Base-by-base conservation (phyloP, 495 filamentous ascomycete species). In the Penicillium coffeae region DNA sequence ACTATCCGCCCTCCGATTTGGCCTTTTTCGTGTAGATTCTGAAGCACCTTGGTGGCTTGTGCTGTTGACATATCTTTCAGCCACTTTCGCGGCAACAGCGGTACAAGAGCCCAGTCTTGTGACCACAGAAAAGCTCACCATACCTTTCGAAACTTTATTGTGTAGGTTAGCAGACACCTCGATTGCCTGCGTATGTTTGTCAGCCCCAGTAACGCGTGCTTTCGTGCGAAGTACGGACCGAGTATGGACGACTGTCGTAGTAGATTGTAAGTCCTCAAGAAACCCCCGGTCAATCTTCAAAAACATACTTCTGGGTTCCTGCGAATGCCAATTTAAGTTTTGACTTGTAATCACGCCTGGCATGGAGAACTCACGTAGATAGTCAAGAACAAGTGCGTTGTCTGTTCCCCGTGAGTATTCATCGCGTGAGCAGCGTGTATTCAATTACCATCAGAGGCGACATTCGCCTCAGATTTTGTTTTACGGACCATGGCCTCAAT, bases 111-210 rank as follows among this genome's bases (percentile, higher is more conserved):
- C n/a, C n/a, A 18, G 16, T 15, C 21, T 38, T 4, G 25, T 4
- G 5, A 30, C 10, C 10, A 30, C 25, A 30, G 13, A 14, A 45
- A 12, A 7, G 15, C 32, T 15, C 19, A 14, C 14, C 59, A 51
- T 51, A 79, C 80, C 63, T 63, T 88, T 88, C 18, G 79, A 80
- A 44, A 88, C 79, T 57, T 79, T 81, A 52, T 84, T 83, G 59
- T 85, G 81, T 20, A 88, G 68, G 62, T 88, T 87, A 16, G 76
- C 71, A 25, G 78, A 83, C 39, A 87, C 69, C 30, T 88, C 84
- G 18, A 73, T 81, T 5, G 82, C 83, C 77, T 84, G 20, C 19
- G 20, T 30, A 51, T 19, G 10, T 36, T n/a, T 4, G 15, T 16
- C 33, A 47, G 21, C 12, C 3, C 16, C 3, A 3, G 9, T 21